phyloP scores from a whole-genome alignment of 176 grass and related monocot genomes.

The Hordeum marinum region DNA sequence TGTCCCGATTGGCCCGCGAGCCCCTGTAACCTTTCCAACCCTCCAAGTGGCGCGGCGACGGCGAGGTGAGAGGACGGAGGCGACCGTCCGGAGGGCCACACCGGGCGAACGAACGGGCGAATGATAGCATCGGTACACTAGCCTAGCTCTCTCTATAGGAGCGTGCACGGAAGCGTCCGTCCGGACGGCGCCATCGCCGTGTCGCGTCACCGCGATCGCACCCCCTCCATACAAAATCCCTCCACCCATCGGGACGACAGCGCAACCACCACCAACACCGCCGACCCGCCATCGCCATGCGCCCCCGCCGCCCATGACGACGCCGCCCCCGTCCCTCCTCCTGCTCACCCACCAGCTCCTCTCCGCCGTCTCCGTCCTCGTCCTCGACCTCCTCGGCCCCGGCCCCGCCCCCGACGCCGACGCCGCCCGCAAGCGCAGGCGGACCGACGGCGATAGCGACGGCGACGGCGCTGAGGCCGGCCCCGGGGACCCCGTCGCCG shows the following conservation, averaged over 20 bases:
- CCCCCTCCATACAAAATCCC: constrained; percentile 34
- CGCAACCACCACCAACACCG: constrained; percentile 35
- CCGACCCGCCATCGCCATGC: constrained; percentile 33
- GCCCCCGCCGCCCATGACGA: constrained; percentile 24
- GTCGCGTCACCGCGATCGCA: constrained; percentile 28
- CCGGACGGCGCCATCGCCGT: background rate
- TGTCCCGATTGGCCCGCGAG: background rate
- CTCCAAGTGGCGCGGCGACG: background rate
- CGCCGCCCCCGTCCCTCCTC: constrained; percentile 15
- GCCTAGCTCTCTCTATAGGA: too few relatives aligned
- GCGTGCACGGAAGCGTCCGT: constrained; percentile 3
- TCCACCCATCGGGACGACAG: constrained; percentile 7
- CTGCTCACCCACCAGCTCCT: constrained; percentile 17
- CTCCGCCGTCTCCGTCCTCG: constrained; percentile 23
- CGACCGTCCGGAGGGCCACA: too few relatives aligned
- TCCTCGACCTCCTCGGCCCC: constrained; percentile 32
- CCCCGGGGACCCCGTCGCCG: background rate
- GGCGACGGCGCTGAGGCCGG: background rate
- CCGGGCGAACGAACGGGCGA: too few relatives aligned
- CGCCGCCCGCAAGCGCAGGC: constrained; percentile 38
- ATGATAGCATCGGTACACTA: too few relatives aligned
- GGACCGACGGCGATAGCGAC: background rate
- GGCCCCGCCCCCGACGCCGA: background rate
- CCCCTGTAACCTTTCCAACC: background rate
- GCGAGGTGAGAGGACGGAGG: too few relatives aligned